These are phyloP conservation scores for Phytophthora sp. DNA, from an alignment of 352 stramenopile genomes.

Conservation along the genomic window DNA sequence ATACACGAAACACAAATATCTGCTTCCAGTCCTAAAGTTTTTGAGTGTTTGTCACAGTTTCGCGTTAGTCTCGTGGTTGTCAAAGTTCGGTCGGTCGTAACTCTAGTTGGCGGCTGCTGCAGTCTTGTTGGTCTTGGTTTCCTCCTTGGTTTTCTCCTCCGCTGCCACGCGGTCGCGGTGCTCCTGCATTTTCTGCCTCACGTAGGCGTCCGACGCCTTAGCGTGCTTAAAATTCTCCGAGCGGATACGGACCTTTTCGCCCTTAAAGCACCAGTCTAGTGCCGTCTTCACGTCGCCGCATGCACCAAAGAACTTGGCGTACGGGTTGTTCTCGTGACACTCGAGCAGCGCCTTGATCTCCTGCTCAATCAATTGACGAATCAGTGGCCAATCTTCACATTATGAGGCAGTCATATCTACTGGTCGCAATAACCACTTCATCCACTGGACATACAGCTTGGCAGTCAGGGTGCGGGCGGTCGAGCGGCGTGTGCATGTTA, in stretches of 20 bases:
- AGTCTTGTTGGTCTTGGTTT: conserved; percentile 18
- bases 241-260: conserved; percentile 70
- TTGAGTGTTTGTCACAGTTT: background rate
- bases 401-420: background rate
- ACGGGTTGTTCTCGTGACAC: conserved; percentile 81
- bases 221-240: conserved; percentile 70
- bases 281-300: conserved; percentile 78
- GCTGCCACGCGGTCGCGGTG: conserved; percentile 53
- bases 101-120: conserved; percentile 17
- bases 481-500: conserved; percentile 81
- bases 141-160: conserved; percentile 21
- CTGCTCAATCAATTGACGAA: conserved; percentile 41
- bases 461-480: conserved; percentile 82
- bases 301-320: conserved; percentile 77
- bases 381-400: background rate
- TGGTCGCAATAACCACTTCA: background rate
- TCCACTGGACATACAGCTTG: conserved; percentile 61
- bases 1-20: conserved; percentile 25
- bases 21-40: background rate
- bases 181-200: conserved; percentile 83
- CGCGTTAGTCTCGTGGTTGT: conserved; percentile 8
- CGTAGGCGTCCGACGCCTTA: conserved; percentile 69
- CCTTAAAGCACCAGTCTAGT: conserved; percentile 81
- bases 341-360: conserved; percentile 70
- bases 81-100: background rate